Base-by-base conservation (phyloP, 345 rosid genomes). In the Eutrema yunnanense region DNA sequence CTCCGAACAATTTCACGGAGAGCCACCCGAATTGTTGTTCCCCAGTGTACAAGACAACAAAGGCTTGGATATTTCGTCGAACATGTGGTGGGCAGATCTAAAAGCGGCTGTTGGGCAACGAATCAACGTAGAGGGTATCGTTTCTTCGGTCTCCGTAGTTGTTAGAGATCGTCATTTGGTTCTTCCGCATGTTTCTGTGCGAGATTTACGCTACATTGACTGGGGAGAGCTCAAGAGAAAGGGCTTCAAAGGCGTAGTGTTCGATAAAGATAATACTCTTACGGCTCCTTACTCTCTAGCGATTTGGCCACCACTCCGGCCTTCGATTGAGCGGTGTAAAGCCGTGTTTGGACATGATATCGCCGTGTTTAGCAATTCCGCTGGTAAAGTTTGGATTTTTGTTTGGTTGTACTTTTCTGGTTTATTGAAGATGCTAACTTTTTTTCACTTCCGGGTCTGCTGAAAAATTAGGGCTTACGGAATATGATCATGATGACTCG, bases 71-170 rank as follows among this genome's bases (percentile, higher is more conserved):
- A 44, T 84, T 88, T 86, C 79, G 79, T 73, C 93, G 74, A 90
- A 79, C 87, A 90, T 88, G 98, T 88, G 97, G 98, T 96, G 96
- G 99, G 81, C 84, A 43, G 96, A 96, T 63, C 71, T 96, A 73
- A 92, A 82, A 82, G 96, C 94, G 11, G 96, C 91, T 12, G 34
- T 92, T 57, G 98, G 99, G 51, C 99, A 96, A 82, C 84, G 96
- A 58, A 81, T 96, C 32, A 96, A 90, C 67, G 66, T 90, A 2
- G 98, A 90, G 69, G 99, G 98, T 33, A 84, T 96, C 53, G 83
- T 86, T 29, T 90, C 86, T 67, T 86, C 97, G 27, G 76, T 76
- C 8, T 37, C 82, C 7, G 88, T 92, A 27, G 66, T 96, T 11
- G 65, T 79, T 0, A 87, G 64, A 72, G 87, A 92, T 67, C 96